Evolutionary conservation across 257 asterid species (phyloP), one percentile per base, ranked within the genome.

Genomic region (Scutellaria galericulata): DNA sequence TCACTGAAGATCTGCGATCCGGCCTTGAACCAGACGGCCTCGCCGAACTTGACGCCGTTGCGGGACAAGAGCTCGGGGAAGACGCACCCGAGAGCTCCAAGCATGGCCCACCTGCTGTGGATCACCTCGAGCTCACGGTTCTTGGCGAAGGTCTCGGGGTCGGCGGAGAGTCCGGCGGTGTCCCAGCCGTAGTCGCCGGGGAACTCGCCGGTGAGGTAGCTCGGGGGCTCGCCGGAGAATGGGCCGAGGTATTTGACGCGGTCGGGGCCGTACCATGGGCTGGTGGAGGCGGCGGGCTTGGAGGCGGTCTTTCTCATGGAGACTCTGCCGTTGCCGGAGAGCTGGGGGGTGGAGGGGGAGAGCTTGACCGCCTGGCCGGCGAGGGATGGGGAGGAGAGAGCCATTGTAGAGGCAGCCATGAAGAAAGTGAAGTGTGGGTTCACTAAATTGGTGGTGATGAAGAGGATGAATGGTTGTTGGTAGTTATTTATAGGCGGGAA

Each of bases 101-200:
- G 85, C 87, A 83, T 83, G 56, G 87, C 87, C 87, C 87, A 83
- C 54, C 87, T 74, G 77, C 62, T 37, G 73, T 83, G 87, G 81
- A 83, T 83, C 75, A 83, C 87, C 75, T 83, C 87, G 0, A 83
- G 83, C 27, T 80, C 87, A 52, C 87, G 81, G 83, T 83, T 83
- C 79, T 78, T 75, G 77, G 87, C 81, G 11, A 80, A 80, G 48
- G 87, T 80, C 52, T 83, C 87, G 0, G 85, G 88, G 75, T 78
- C 88, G 31, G 84, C 88, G 0, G 86, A 84, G 13, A 84, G 84
- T 1, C 88, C 88, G 5, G 86, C 88, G 6, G 86, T 84, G 79
- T 84, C 86, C 86, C 88, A 84, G 3, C 86, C 88, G 63, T 81
- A 84, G 78, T 84, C 89, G 22, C 89, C 85, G 27, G 89, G 84